Conservation (phyloP, 495 filamentous ascomycete species). For the Daldinia childiae region DNA sequence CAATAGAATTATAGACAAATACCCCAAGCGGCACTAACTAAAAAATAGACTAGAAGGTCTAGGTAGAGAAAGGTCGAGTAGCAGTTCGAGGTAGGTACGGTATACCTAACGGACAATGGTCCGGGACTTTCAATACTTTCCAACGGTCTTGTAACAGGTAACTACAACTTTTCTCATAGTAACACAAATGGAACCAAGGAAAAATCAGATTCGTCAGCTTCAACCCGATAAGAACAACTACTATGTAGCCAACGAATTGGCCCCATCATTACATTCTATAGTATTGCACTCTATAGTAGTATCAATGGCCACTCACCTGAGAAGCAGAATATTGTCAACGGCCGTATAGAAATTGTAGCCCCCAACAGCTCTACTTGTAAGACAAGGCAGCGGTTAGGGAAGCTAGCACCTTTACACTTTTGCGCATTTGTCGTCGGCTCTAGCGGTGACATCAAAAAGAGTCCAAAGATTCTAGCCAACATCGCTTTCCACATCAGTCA, state of each 20-base stretch:
- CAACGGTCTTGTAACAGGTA: background rate
- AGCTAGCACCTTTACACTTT: background rate
- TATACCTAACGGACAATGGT: background rate
- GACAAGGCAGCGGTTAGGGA: background rate
- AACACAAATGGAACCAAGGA: background rate
- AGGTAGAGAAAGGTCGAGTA: background rate
- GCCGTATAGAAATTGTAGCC: conserved; percentile 10
- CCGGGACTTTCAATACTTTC: conserved; percentile 10
- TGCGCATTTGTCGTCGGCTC: conserved; percentile 17
- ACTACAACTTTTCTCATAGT: background rate
- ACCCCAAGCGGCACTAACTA: conserved; percentile 13
- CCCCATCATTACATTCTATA: conserved; percentile 7
- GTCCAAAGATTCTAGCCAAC: background rate
- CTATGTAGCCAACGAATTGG: background rate
- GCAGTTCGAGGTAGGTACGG: too few species aligned
- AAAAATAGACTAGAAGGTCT: too few species aligned
- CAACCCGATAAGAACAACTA: background rate
- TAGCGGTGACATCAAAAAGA: conserved; percentile 17
- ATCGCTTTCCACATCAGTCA: conserved; percentile 8
- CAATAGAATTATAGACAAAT: conserved; percentile 17
- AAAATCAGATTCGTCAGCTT: background rate
- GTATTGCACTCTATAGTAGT: conserved; percentile 1
- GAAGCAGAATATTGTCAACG: background rate
- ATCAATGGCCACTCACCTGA: conserved; percentile 2
- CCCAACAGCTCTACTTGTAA: background rate